Evolutionary conservation across 2,329 filamentous ascomycete species (phyloP), one percentile per base, ranked within the genome.

Genomic region (Thermoascus crustaceus): DNA sequence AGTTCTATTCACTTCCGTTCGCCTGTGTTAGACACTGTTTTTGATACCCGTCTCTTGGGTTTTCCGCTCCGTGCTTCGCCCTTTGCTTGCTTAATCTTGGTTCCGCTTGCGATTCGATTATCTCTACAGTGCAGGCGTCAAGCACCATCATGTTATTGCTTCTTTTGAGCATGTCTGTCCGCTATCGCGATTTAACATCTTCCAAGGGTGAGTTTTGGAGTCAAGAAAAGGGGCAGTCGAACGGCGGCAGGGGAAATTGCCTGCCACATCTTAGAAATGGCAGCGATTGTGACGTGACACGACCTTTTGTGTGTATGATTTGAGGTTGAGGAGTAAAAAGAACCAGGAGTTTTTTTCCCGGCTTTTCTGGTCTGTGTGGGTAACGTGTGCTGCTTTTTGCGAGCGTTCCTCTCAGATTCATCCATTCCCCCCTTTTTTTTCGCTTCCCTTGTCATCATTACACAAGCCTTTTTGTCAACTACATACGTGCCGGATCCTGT

Each of bases 231-330:
- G 26, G n/a, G n/a, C n/a, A n/a, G n/a, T n/a, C n/a, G n/a, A n/a
- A n/a, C n/a, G n/a, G n/a, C n/a, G n/a, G n/a, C n/a, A n/a, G n/a
- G n/a, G n/a, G n/a, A n/a, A n/a, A n/a, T n/a, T n/a, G n/a, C n/a
- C n/a, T n/a, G n/a, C n/a, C n/a, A n/a, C n/a, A n/a, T n/a, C n/a
- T n/a, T n/a, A 8, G 18, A 29, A 29, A 29, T 13, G 9, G 18
- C 26, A 29, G 8, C 14, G 26, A 29, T 17, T 29, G 26, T 29
- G 26, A 29, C 26, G 26, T 29, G 26, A 29, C 26, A 29, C 26
- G 26, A 29, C 26, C 26, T 29, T 18, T 29, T 29, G 26, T 29
- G 26, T 29, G 26, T 29, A 16, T 29, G 26, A 29, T 29, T 29
- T 29, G 13, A 29, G 26, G 26, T 29, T 29, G 26, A 10, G 26